Conservation (phyloP, 2,329 filamentous ascomycete species). For the Fusarium heterosporum region DNA sequence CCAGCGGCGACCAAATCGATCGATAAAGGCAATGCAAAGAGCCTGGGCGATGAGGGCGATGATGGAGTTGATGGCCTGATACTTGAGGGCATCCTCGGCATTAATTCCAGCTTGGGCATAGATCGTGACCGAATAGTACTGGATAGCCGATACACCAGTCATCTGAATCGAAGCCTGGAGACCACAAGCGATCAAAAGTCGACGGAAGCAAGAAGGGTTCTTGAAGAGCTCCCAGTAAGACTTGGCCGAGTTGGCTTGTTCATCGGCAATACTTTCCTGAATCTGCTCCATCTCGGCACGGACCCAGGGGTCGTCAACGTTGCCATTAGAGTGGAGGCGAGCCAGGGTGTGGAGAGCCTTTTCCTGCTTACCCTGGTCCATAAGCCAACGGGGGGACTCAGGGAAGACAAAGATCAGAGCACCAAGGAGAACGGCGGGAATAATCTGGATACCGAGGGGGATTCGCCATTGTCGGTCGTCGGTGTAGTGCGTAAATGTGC, state of each 20-base stretch:
- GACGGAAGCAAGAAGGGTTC: constrained; percentile 71
- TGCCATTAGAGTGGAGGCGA: constrained; percentile 75
- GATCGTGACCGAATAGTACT: constrained; percentile 78
- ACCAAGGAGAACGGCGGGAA: constrained; percentile 32
- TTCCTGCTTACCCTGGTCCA: constrained; percentile 75
- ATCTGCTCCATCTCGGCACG: constrained; percentile 79
- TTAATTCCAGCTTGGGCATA: constrained; percentile 77
- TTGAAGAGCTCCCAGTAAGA: constrained; percentile 77
- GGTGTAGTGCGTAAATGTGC: constrained; percentile 12
- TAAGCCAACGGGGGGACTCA: constrained; percentile 58
- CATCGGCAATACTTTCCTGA: constrained; percentile 71
- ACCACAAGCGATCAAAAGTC: constrained; percentile 75
- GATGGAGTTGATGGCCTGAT: constrained; percentile 80
- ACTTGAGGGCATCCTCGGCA: constrained; percentile 73
- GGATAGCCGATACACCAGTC: constrained; percentile 80
- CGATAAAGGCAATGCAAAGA: constrained; percentile 75
- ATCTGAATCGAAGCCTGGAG: constrained; percentile 80
- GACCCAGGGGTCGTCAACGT: constrained; percentile 75
- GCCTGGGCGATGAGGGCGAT: constrained; percentile 77
- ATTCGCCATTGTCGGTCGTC: constrained; percentile 35
- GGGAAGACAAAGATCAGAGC: constrained; percentile 40
- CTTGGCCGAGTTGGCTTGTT: constrained; percentile 77
- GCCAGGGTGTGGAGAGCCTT: constrained; percentile 75
- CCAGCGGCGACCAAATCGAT: constrained; percentile 77
- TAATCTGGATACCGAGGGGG: constrained; percentile 33